Conservation (phyloP, 2,329 filamentous ascomycete species). For the Trichoderma koningii region DNA sequence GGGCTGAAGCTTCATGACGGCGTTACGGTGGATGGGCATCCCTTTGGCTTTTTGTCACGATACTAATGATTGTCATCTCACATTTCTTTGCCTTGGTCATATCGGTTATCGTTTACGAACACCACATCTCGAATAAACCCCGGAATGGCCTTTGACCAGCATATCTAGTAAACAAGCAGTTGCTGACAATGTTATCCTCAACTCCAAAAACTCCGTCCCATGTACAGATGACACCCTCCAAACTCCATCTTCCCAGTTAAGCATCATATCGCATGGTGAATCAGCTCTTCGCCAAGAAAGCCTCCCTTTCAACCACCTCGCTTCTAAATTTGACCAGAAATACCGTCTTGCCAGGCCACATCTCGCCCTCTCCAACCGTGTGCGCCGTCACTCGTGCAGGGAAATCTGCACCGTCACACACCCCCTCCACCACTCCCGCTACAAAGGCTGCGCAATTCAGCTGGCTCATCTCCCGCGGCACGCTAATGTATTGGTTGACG, state of each 20-base stretch:
- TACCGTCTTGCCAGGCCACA: constrained; percentile 96
- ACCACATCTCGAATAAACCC: neutral
- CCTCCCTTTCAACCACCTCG: constrained; percentile 91
- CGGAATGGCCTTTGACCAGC: neutral
- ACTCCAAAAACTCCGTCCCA: constrained; percentile 32
- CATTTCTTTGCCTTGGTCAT: neutral
- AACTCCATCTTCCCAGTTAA: constrained; percentile 13
- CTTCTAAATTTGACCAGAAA: constrained; percentile 90
- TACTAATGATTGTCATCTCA: neutral
- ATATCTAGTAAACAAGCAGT: constrained; percentile 6
- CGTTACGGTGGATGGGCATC: constrained; percentile 3
- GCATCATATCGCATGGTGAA: neutral
- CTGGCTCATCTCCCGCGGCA: constrained; percentile 94
- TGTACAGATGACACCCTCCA: constrained; percentile 1
- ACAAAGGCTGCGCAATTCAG: constrained; percentile 96
- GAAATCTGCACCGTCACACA: constrained; percentile 91
- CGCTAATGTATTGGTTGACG: constrained; percentile 89
- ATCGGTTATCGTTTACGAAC: constrained; percentile 1
- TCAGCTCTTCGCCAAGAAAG: constrained; percentile 66
- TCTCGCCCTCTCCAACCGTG: constrained; percentile 69
- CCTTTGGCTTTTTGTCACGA: neutral
- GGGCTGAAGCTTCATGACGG: neutral
- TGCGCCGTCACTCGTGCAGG: constrained; percentile 88
- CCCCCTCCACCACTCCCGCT: constrained; percentile 91
- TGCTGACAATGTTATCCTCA: constrained; percentile 18